Conservation (phyloP, 202 grass and related monocot genomes). For the Sporobolus alterniflorus region DNA sequence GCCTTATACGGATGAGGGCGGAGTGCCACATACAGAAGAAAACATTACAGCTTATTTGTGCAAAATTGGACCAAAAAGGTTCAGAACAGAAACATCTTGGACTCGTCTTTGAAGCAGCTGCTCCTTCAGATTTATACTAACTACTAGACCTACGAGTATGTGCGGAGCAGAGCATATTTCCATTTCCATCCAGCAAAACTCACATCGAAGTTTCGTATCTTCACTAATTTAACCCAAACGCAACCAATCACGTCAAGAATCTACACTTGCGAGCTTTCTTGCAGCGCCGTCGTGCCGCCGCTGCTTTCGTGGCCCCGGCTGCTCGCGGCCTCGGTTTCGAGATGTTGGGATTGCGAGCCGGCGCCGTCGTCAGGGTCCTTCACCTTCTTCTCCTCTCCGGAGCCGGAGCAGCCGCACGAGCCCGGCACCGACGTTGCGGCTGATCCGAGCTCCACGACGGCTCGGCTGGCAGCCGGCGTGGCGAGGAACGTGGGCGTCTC, state of each 20-base stretch:
- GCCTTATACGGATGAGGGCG: too few species aligned
- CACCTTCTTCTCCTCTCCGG: neutral
- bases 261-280: slow-evolving; percentile 45
- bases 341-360: neutral
- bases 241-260: slow-evolving; percentile 57
- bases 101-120: neutral
- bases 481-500: slow-evolving; percentile 72
- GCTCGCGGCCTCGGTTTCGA: neutral
- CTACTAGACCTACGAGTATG: too few species aligned
- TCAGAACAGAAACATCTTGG: neutral
- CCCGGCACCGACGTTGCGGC: neutral
- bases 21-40: neutral
- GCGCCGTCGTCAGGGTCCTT: neutral
- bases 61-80: neutral
- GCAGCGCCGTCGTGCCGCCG: slow-evolving; percentile 17
- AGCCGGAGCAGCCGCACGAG: neutral
- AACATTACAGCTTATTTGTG: neutral
- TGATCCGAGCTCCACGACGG: slow-evolving; percentile 12
- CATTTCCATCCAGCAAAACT: slow-evolving; percentile 18
- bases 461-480: slow-evolving; percentile 52
- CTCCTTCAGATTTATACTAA: neutral
- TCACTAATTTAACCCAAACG: slow-evolving; percentile 21
- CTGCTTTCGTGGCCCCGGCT: slow-evolving; percentile 24
- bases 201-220: neutral
- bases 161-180: neutral